A percentile compares a stretch with the other conserved stretches of the same genome.
Evolutionary conservation across 805 yeast genomes (phyloP).

Genomic region (Ogataea paraovalis): DNA sequence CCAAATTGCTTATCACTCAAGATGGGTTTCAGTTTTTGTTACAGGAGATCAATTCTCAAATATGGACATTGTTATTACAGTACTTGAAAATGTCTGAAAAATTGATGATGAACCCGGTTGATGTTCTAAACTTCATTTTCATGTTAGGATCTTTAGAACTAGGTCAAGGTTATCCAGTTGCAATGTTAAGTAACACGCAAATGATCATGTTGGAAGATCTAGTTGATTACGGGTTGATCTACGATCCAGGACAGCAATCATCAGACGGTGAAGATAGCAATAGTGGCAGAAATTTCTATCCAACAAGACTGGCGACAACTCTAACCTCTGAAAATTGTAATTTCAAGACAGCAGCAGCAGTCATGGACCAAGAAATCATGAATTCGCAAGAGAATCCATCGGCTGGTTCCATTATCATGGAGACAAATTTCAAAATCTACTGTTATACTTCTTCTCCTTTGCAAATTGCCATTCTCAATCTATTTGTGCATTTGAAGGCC

Average conservation of each 20-base stretch:
- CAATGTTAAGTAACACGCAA: slow-evolving; percentile 75
- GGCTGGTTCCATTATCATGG: slow-evolving; percentile 78
- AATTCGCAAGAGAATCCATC: slow-evolving; percentile 17
- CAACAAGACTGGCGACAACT: slow-evolving; percentile 86
- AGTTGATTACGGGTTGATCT: slow-evolving; percentile 86
- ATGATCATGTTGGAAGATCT: slow-evolving; percentile 82
- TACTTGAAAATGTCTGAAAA: slow-evolving; percentile 82
- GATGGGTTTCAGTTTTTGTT: slow-evolving; percentile 90
- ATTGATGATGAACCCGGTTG: slow-evolving; percentile 91
- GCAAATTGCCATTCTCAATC: slow-evolving; percentile 86
- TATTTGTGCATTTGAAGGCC: slow-evolving; percentile 81
- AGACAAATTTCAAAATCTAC: slow-evolving; percentile 89
- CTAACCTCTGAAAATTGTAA: slow-evolving; percentile 79
- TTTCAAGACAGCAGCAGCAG: slow-evolving; percentile 68
- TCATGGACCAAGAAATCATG: slow-evolving; percentile 63
- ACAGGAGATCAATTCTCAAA: slow-evolving; percentile 90
- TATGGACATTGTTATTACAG: slow-evolving; percentile 88
- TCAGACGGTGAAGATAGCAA: slow-evolving; percentile 5
- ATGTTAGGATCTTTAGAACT: slow-evolving; percentile 89
- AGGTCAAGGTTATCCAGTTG: slow-evolving; percentile 78
- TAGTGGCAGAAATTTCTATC: slow-evolving; percentile 66
- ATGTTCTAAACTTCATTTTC: slow-evolving; percentile 88
- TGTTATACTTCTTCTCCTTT: slow-evolving; percentile 92
- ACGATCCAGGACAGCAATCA: slow-evolving; percentile 31
- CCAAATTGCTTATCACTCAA: slow-evolving; percentile 68